phyloP scores from a whole-genome alignment of 768 basidiomycete species.

The Zangia roseola region DNA sequence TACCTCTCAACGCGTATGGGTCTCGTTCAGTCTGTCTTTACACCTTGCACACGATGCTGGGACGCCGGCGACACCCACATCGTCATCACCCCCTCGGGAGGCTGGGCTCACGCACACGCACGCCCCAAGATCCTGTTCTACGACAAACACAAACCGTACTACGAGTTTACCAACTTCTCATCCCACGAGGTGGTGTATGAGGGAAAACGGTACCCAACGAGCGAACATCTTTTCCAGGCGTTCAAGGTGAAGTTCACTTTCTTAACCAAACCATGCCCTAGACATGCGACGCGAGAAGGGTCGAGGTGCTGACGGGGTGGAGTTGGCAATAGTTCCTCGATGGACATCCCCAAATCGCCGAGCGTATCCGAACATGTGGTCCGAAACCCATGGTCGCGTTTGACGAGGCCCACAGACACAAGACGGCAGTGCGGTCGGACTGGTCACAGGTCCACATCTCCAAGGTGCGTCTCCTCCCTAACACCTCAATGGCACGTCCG shows the following conservation, averaged over 20 bases:
- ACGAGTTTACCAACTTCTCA: constrained; percentile 76
- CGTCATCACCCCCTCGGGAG: constrained; percentile 23
- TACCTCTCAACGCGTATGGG: constrained; percentile 14
- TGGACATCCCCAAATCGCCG: constrained; percentile 59
- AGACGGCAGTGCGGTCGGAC: constrained; percentile 57
- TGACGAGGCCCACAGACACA: constrained; percentile 66
- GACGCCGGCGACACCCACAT: constrained; percentile 30
- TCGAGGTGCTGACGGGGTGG: constrained; percentile 1
- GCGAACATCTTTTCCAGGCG: constrained; percentile 77
- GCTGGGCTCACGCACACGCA: constrained; percentile 24
- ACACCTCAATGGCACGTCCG: neutral
- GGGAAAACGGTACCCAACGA: constrained; percentile 66
- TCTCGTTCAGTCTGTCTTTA: constrained; percentile 13
- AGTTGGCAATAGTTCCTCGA: constrained; percentile 49
- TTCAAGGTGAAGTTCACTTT: constrained; percentile 50
- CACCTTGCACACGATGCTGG: constrained; percentile 23
- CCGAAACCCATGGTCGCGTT: constrained; percentile 61
- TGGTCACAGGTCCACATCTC: constrained; percentile 67
- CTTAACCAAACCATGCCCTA: neutral
- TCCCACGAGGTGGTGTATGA: constrained; percentile 63
- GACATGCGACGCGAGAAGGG: too few relatives aligned
- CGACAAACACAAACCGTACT: constrained; percentile 61
- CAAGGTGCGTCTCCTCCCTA: constrained; percentile 42
- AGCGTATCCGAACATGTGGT: constrained; percentile 65
- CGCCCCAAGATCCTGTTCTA: constrained; percentile 52